phyloP scores from a whole-genome alignment of 805 yeast genomes.

The Schwanniomyces pseudopolymorphus region DNA sequence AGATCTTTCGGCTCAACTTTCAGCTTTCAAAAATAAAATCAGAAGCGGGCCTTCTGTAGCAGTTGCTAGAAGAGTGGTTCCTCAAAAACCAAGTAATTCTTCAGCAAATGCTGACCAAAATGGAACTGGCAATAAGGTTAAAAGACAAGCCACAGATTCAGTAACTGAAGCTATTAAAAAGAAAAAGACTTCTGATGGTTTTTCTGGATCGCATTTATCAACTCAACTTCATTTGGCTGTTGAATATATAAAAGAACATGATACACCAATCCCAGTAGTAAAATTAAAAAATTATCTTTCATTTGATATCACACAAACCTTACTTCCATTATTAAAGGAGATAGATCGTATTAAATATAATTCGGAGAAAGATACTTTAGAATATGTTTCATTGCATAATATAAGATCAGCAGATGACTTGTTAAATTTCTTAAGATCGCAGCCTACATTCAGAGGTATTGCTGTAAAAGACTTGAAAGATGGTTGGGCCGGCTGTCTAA shows the following conservation, averaged over 20 bases:
- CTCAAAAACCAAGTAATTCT: slow-evolving; percentile 6
- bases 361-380: slow-evolving; percentile 61
- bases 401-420: slow-evolving; percentile 80
- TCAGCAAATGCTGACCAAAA: neutral
- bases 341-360: slow-evolving; percentile 77
- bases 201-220: slow-evolving; percentile 66
- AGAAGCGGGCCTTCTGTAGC: slow-evolving; percentile 45
- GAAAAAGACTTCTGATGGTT: slow-evolving; percentile 26
- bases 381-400: slow-evolving; percentile 86
- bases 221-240: slow-evolving; percentile 90
- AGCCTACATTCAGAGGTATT: slow-evolving; percentile 84
- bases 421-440: slow-evolving; percentile 68
- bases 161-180: slow-evolving; percentile 36
- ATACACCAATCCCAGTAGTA: slow-evolving; percentile 63
- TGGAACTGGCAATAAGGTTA: slow-evolving; percentile 1
- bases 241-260: slow-evolving; percentile 76
- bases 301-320: slow-evolving; percentile 56
- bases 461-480: slow-evolving; percentile 79
- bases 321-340: slow-evolving; percentile 69
- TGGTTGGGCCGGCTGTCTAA: slow-evolving; percentile 92
- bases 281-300: slow-evolving; percentile 69
- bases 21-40: slow-evolving; percentile 46
- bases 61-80: slow-evolving; percentile 24
- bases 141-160: slow-evolving; percentile 21
- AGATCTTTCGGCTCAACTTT: slow-evolving; percentile 43